These are phyloP conservation scores for Solanum peruvianum DNA, from an alignment of 257 asterid genomes.

Conservation along the genomic window DNA sequence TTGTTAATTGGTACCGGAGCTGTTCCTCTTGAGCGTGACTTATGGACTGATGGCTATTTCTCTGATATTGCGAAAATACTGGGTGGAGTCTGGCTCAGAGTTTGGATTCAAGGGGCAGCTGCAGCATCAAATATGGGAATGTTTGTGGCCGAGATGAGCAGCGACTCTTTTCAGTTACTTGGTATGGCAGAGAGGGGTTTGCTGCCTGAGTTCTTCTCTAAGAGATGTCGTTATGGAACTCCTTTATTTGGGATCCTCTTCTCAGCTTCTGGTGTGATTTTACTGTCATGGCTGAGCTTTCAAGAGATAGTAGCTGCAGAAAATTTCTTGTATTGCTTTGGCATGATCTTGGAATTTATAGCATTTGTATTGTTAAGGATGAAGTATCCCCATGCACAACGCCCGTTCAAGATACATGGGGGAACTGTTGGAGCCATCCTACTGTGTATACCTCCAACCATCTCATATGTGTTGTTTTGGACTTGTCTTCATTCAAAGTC, in stretches of 20 bases:
- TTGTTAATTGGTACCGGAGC: neutral
- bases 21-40: neutral
- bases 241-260: neutral
- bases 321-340: conserved; percentile 1
- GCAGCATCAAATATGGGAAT: neutral
- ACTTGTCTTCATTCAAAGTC: neutral
- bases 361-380: neutral
- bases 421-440: neutral
- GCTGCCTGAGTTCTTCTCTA: neutral
- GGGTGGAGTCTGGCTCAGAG: conserved; percentile 1
- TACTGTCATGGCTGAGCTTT: neutral
- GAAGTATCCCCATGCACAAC: neutral
- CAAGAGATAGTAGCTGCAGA: conserved; percentile 3
- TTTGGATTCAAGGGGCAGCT: conserved; percentile 3
- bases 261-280: neutral
- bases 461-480: neutral
- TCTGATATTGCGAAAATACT: neutral
- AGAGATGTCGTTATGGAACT: neutral
- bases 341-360: neutral
- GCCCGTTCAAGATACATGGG: neutral
- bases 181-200: conserved; percentile 1
- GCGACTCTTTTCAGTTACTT: conserved; percentile 1
- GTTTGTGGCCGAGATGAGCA: conserved; percentile 1
- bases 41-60: neutral
- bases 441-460: neutral